Conservation (phyloP, 2,329 filamentous ascomycete species). For the Cercospora brassicicola region DNA sequence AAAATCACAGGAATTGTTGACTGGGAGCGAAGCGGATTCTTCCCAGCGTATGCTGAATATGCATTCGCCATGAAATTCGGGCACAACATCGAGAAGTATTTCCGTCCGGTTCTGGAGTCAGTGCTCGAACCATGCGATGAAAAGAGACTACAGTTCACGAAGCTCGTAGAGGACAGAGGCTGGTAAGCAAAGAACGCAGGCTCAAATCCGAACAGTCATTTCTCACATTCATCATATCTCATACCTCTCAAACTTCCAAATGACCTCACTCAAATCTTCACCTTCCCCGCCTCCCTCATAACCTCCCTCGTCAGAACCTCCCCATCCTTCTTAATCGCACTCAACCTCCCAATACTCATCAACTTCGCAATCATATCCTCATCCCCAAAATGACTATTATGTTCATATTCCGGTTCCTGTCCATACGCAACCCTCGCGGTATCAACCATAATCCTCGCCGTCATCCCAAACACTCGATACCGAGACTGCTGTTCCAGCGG, state of each 20-base stretch:
- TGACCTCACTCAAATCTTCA: slow-evolving; percentile 34
- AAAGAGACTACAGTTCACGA: neutral
- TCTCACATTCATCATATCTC: no score
- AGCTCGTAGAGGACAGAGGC: neutral
- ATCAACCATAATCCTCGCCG: slow-evolving; percentile 84
- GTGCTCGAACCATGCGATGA: neutral
- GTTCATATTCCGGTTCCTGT: slow-evolving; percentile 81
- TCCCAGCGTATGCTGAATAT: slow-evolving; percentile 30
- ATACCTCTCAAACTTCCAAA: no score
- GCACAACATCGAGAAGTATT: neutral
- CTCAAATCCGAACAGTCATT: no score
- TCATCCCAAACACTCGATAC: slow-evolving; percentile 94
- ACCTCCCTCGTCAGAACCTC: slow-evolving; percentile 46
- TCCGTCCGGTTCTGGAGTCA: neutral
- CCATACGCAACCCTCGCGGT: slow-evolving; percentile 80
- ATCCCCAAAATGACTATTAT: slow-evolving; percentile 64
- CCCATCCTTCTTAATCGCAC: slow-evolving; percentile 51
- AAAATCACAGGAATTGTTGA: slow-evolving; percentile 24
- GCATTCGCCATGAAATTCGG: slow-evolving; percentile 3
- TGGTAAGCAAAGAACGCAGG: neutral
- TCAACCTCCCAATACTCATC: slow-evolving; percentile 57
- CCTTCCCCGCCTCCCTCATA: slow-evolving; percentile 38
- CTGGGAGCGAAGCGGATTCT: slow-evolving; percentile 30
- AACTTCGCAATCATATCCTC: slow-evolving; percentile 64
- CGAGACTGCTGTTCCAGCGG: slow-evolving; percentile 36